A percentile compares a stretch with the other conserved stretches of the same genome.
These are phyloP conservation scores for Anisodus tanguticus DNA, from an alignment of 257 asterid species.

Conservation along the genomic window DNA sequence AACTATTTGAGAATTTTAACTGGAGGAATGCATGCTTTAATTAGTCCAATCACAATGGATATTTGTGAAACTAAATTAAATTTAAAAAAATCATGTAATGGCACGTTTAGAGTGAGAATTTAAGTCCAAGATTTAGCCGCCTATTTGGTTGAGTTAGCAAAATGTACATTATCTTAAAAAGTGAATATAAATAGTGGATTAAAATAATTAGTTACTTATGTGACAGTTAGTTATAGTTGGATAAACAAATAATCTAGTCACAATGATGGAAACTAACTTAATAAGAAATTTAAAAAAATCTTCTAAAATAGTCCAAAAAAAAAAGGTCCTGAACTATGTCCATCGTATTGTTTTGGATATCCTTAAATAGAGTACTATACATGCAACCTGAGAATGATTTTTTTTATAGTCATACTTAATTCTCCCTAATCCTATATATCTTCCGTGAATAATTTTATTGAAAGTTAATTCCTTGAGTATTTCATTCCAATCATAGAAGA, in stretches of 20 bases:
- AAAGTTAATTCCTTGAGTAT: too few relatives aligned
- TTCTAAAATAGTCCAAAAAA: not conserved
- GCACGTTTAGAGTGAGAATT: not conserved
- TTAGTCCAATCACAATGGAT: not conserved
- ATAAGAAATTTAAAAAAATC: not conserved
- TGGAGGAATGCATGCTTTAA: not conserved
- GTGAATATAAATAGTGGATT: not conserved
- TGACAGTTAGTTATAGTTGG: not conserved
- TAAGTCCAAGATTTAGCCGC: not conserved
- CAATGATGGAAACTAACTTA: not conserved
- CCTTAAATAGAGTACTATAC: not conserved
- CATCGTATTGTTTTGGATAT: too few relatives aligned
- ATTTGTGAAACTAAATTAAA: not conserved
- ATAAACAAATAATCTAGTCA: not conserved
- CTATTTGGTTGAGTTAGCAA: not conserved
- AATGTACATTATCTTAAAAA: not conserved
- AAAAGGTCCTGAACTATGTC: not conserved
- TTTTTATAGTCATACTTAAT: too few relatives aligned
- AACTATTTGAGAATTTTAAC: not conserved
- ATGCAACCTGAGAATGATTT: not conserved
- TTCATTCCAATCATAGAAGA: too few relatives aligned
- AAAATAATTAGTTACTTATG: not conserved
- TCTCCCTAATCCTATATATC: too few relatives aligned
- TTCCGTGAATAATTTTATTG: too few relatives aligned
- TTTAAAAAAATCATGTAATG: not conserved